Evolutionary conservation across 805 yeast species (phyloP).

Genomic region (Teunomyces cretensis): DNA sequence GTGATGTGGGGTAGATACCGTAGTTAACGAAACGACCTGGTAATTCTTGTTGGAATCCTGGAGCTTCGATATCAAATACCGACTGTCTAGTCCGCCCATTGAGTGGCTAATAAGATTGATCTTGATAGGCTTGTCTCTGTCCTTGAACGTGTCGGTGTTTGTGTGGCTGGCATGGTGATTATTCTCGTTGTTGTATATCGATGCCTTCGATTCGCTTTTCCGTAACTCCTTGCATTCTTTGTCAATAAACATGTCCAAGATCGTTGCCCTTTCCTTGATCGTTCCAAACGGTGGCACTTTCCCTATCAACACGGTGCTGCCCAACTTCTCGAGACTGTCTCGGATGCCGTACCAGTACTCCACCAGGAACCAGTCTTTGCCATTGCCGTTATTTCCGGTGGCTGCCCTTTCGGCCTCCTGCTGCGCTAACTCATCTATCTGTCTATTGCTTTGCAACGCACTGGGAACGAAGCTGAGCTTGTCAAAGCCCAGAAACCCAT

Average conservation of each 20-base stretch:
- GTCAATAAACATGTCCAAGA: conserved; percentile 52
- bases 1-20: conserved; percentile 84
- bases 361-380: conserved; percentile 30
- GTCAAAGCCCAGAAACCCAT: conserved; percentile 86
- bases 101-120: conserved; percentile 84
- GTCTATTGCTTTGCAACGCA: conserved; percentile 10
- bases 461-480: conserved; percentile 26
- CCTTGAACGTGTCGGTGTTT: conserved; percentile 8
- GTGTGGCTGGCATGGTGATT: conserved; percentile 5
- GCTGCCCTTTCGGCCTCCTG: conserved; percentile 12
- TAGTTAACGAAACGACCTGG: conserved; percentile 72
- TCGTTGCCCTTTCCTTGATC: conserved; percentile 65
- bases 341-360: conserved; percentile 85
- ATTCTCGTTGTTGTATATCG: conserved; percentile 14
- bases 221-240: conserved; percentile 22
- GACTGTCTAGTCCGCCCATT: conserved; percentile 90
- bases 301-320: conserved; percentile 69
- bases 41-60: conserved; percentile 41
- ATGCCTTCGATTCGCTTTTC: conserved; percentile 6
- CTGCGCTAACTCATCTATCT: conserved; percentile 12
- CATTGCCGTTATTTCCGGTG: not conserved
- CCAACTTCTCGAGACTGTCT: conserved; percentile 56
- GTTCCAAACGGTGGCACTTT: conserved; percentile 82
- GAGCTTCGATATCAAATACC: conserved; percentile 67
- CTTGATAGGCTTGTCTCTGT: conserved; percentile 35